Percentiles rank a stretch among this genome's conserved stretches.
Conservation (phyloP, 2,329 filamentous ascomycete species). For the Verticillium klebahnii region DNA sequence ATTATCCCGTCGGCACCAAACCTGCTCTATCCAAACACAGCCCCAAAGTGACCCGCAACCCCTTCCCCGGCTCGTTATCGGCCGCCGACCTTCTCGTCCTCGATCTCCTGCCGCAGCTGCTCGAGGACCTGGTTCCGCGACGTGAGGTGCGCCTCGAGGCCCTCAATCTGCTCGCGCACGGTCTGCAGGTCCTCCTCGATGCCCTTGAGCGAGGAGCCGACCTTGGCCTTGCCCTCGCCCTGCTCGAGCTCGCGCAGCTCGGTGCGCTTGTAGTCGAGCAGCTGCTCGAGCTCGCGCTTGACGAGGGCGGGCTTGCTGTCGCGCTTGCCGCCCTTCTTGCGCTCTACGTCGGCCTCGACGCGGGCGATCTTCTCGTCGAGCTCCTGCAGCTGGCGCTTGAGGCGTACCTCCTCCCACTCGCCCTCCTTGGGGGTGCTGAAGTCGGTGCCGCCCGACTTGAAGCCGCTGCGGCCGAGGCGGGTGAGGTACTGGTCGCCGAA, state of each 20-base stretch:
- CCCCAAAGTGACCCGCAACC: background rate
- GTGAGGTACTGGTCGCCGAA: slow-evolving; percentile 97
- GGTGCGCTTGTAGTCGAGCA: slow-evolving; percentile 90
- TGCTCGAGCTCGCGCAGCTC: slow-evolving; percentile 72
- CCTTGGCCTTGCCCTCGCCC: slow-evolving; percentile 62
- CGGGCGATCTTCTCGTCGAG: slow-evolving; percentile 83
- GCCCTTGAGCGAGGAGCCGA: slow-evolving; percentile 68
- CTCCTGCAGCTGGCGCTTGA: slow-evolving; percentile 88
- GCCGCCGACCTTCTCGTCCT: slow-evolving; percentile 69
- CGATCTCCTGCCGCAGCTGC: slow-evolving; percentile 75
- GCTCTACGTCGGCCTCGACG: slow-evolving; percentile 69
- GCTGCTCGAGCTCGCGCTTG: slow-evolving; percentile 88
- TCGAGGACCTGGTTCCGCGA: slow-evolving; percentile 71
- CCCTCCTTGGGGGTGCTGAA: slow-evolving; percentile 68
- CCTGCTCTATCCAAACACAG: background rate
- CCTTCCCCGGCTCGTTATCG: slow-evolving; percentile 16
- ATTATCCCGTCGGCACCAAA: background rate
- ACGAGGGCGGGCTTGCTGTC: slow-evolving; percentile 84
- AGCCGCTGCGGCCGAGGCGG: slow-evolving; percentile 77
- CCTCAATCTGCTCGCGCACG: slow-evolving; percentile 92
- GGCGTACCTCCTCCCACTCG: slow-evolving; percentile 94
- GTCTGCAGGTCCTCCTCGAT: slow-evolving; percentile 82
- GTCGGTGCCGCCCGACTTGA: slow-evolving; percentile 82
- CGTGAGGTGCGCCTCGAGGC: slow-evolving; percentile 76
- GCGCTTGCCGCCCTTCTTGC: slow-evolving; percentile 58